Conservation (phyloP, 176 grass and related monocot genomes). For the Hordeum vulgare region DNA sequence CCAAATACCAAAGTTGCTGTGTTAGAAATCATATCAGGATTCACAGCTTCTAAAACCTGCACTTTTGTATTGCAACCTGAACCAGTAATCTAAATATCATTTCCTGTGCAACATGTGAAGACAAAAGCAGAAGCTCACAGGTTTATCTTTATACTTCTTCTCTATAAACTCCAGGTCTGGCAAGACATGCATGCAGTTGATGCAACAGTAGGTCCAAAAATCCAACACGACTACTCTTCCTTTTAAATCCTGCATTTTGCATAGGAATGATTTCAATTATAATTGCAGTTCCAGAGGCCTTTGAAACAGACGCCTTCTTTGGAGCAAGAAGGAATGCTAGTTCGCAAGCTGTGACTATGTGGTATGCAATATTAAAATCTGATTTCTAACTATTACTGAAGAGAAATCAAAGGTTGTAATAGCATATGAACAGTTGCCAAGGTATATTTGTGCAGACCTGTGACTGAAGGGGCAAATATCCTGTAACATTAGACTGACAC, state of each 20-base stretch:
- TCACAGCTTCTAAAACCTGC: not conserved
- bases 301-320: not conserved
- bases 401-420: not conserved
- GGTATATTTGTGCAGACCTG: not conserved
- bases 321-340: slow-evolving; percentile 3
- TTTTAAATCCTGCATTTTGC: slow-evolving; percentile 77
- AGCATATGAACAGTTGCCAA: not conserved
- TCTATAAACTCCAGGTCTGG: slow-evolving; percentile 92
- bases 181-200: slow-evolving; percentile 99
- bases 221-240: slow-evolving; percentile 83
- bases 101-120: not conserved
- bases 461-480: not conserved
- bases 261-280: not conserved
- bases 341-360: not conserved
- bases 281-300: slow-evolving; percentile 6
- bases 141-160: slow-evolving; percentile 76
- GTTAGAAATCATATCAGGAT: not conserved
- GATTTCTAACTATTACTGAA: not conserved
- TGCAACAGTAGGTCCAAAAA: slow-evolving; percentile 99
- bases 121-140: slow-evolving; percentile 53
- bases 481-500: not conserved
- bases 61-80: not conserved
- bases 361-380: not conserved
- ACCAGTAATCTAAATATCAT: not conserved
- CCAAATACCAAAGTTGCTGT: not conserved